Conservation (phyloP, 768 basidiomycete genomes). For the Lactarius vividus region DNA sequence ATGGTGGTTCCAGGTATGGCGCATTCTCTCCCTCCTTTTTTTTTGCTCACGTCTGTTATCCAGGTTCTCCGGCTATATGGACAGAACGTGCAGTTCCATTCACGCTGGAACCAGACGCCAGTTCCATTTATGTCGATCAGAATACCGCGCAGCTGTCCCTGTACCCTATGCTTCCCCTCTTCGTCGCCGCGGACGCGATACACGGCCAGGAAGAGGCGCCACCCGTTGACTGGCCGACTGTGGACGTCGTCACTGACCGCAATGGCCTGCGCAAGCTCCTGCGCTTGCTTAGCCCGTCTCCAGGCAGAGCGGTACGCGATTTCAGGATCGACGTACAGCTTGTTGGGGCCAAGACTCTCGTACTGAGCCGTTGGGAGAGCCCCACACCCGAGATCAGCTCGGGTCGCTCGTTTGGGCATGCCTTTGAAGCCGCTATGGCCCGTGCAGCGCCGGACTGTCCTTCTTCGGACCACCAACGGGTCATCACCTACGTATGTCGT, state of each 20-base stretch:
- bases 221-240: constrained; percentile 37
- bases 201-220: constrained; percentile 27
- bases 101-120: constrained; percentile 53
- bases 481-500: constrained; percentile 56
- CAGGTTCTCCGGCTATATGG: constrained; percentile 65
- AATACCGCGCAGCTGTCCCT: constrained; percentile 47
- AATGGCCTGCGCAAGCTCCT: constrained; percentile 63
- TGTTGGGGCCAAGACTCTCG: constrained; percentile 52
- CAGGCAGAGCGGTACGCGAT: constrained; percentile 38
- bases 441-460: constrained; percentile 47
- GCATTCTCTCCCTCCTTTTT: no score
- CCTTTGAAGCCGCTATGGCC: constrained; percentile 60
- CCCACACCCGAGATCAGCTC: constrained; percentile 29
- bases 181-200: constrained; percentile 53
- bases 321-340: constrained; percentile 74
- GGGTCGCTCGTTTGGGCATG: constrained; percentile 51
- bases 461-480: constrained; percentile 57
- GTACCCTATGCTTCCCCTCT: constrained; percentile 50
- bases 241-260: constrained; percentile 58
- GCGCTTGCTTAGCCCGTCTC: constrained; percentile 44
- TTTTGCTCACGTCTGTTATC: no score
- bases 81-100: constrained; percentile 46
- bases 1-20: constrained; percentile 35
- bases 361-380: constrained; percentile 62
- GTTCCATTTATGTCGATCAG: constrained; percentile 52